phyloP scores from a whole-genome alignment of 2,329 filamentous ascomycete genomes.

The Camillea tinctor region DNA sequence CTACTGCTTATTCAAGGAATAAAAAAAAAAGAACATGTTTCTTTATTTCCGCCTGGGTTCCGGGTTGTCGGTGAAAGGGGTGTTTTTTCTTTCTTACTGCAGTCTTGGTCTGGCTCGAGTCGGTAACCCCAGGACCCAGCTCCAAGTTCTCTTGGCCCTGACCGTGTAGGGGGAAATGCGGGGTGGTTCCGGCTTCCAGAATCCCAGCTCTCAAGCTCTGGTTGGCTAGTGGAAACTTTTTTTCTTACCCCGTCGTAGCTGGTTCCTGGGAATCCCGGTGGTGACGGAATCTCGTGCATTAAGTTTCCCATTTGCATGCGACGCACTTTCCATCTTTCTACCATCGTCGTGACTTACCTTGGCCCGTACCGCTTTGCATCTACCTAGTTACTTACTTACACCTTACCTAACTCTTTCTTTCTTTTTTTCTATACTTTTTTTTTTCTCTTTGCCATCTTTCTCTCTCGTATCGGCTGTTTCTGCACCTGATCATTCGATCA shows the following conservation, averaged over 20 bases:
- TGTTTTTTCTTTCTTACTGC: neutral
- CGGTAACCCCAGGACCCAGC: neutral
- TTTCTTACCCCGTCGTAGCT: conserved; percentile 6
- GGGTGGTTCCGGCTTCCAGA: conserved; percentile 16
- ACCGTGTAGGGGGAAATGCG: conserved; percentile 12
- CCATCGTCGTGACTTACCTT: conserved; percentile 1
- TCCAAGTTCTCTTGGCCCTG: neutral
- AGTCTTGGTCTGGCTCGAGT: neutral
- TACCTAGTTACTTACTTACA: neutral
- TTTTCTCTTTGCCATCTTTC: neutral
- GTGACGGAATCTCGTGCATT: conserved; percentile 32
- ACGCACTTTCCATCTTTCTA: conserved; percentile 6
- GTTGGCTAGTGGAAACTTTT: neutral
- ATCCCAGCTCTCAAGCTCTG: conserved; percentile 1
- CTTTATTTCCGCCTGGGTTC: neutral
- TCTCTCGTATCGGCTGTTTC: conserved; percentile 13
- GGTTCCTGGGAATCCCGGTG: conserved; percentile 26
- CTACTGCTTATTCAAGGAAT: too few species aligned
- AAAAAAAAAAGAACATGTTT: neutral
- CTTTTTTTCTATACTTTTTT: neutral
- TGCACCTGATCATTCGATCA: conserved; percentile 11
- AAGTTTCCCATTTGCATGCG: conserved; percentile 15
- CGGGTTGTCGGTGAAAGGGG: neutral
- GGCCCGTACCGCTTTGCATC: conserved; percentile 4
- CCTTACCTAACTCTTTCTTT: neutral